These are phyloP conservation scores for Bimuria novae-zelandiae DNA, from an alignment of 2,329 filamentous ascomycete genomes.

Conservation along the genomic window DNA sequence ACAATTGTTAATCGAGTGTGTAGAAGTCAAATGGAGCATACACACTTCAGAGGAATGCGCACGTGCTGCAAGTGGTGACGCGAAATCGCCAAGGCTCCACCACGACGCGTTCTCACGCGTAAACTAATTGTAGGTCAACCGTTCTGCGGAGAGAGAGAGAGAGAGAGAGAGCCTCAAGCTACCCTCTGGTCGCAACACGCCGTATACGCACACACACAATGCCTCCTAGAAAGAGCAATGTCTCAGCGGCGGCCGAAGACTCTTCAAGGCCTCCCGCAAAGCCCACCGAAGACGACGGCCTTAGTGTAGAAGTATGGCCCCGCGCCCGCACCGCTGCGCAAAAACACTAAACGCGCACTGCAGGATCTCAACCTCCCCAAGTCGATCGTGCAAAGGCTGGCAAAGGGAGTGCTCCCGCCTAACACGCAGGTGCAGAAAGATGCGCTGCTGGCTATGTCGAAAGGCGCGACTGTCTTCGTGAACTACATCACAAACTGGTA, in stretches of 20 bases:
- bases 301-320: slow-evolving; percentile 51
- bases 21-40: no score
- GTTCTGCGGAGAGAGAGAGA: slow-evolving; percentile 4
- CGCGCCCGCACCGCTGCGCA: background rate
- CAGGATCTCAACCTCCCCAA: slow-evolving; percentile 75
- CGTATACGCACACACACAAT: slow-evolving; percentile 35
- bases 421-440: slow-evolving; percentile 86
- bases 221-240: slow-evolving; percentile 55
- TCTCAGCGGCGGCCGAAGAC: slow-evolving; percentile 41
- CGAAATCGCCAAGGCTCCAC: slow-evolving; percentile 11
- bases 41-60: background rate
- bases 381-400: slow-evolving; percentile 78
- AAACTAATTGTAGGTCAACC: slow-evolving; percentile 16
- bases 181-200: slow-evolving; percentile 15
- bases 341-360: slow-evolving; percentile 8
- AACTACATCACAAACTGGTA: slow-evolving; percentile 78
- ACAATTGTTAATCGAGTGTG: no score
- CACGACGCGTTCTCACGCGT: slow-evolving; percentile 39
- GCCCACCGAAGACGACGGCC: slow-evolving; percentile 40
- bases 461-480: slow-evolving; percentile 82
- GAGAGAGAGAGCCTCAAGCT: background rate
- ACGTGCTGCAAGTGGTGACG: background rate
- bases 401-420: slow-evolving; percentile 77
- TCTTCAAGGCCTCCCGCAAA: slow-evolving; percentile 32
- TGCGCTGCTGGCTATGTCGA: slow-evolving; percentile 77